These are phyloP conservation scores for Xylaria sp. DNA, from an alignment of 2,329 filamentous ascomycete genomes.

Conservation along the genomic window DNA sequence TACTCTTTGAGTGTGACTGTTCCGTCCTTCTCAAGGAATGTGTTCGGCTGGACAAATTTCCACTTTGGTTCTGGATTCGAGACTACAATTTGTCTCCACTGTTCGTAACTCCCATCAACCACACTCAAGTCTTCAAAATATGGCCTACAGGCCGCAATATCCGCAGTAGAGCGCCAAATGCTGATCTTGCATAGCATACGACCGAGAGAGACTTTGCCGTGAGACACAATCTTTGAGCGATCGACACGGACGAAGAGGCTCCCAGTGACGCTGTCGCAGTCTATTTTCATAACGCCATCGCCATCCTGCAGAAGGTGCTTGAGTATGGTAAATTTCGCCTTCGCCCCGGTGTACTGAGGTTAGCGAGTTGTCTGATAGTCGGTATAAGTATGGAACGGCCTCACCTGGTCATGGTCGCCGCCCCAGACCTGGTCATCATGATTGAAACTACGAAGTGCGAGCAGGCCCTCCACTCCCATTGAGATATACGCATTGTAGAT, in stretches of 20 bases:
- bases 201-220: not conserved
- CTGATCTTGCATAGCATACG: no score
- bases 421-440: conserved; percentile 49
- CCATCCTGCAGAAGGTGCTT: conserved; percentile 65
- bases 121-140: no score
- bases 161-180: no score
- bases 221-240: not conserved
- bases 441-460: conserved; percentile 45
- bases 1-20: no score
- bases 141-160: no score
- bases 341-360: not conserved
- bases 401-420: conserved; percentile 47
- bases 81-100: no score
- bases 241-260: not conserved
- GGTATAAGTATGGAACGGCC: not conserved
- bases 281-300: conserved; percentile 57
- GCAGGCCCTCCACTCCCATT: conserved; percentile 48
- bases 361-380: not conserved
- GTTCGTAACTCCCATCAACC: no score
- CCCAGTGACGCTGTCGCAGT: not conserved
- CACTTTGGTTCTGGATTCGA: no score
- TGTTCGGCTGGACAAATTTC: no score
- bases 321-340: conserved; percentile 67
- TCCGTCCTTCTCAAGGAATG: no score
- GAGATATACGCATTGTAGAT: conserved; percentile 41